These are phyloP conservation scores for Wickerhamomyces bisporus DNA, from an alignment of 805 yeast genomes.

Conservation along the genomic window DNA sequence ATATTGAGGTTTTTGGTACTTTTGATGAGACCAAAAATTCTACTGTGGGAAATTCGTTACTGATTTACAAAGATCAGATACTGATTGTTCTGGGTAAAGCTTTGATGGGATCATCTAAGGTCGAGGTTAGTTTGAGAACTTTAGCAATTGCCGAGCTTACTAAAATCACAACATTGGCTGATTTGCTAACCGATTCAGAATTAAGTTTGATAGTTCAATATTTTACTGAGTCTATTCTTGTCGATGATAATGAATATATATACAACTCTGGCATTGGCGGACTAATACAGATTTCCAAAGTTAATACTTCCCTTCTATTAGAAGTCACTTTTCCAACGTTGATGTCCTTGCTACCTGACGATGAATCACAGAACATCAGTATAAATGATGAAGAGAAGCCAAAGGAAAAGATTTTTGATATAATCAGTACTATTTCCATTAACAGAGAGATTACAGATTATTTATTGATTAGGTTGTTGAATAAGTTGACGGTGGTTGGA, in stretches of 20 bases:
- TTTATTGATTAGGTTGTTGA: conserved; percentile 32
- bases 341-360: conserved; percentile 46
- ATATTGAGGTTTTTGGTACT: conserved; percentile 39
- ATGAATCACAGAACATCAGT: conserved; percentile 25
- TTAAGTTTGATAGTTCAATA: conserved; percentile 57
- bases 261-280: conserved; percentile 51
- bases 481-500: conserved; percentile 24
- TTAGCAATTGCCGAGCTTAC: conserved; percentile 62
- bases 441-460: conserved; percentile 31
- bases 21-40: conserved; percentile 7
- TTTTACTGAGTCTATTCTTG: conserved; percentile 56
- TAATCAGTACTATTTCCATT: conserved; percentile 24
- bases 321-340: conserved; percentile 49
- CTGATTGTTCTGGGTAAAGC: conserved; percentile 64
- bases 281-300: conserved; percentile 40
- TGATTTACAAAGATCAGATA: conserved; percentile 56
- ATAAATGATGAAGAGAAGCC: conserved; percentile 22
- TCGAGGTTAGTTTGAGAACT: conserved; percentile 66
- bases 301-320: conserved; percentile 35
- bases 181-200: conserved; percentile 50
- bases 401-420: conserved; percentile 22
- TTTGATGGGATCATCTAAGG: conserved; percentile 57
- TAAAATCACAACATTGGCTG: conserved; percentile 44
- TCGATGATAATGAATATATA: conserved; percentile 45
- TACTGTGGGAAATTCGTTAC: conserved; percentile 32